Base-by-base conservation (phyloP, 1,139 yeast genomes). In the Sugiyamaella paludigena region DNA sequence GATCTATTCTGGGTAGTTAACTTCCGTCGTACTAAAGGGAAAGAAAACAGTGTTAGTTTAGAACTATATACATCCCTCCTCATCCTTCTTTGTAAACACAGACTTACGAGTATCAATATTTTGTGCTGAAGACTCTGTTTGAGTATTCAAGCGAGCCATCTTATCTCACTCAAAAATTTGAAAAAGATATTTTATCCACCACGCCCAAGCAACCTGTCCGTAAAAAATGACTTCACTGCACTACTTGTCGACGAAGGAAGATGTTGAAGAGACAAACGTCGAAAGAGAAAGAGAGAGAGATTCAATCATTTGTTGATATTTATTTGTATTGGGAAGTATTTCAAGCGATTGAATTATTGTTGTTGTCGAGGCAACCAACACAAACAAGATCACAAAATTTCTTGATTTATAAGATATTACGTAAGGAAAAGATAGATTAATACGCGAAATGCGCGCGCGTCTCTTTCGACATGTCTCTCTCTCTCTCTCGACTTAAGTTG, bases 1-100 rank as follows among this genome's bases (percentile, higher is more conserved):
- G 60, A 57, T 36, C 61, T 41, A 45, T 62, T 63, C 45, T 63
- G 66, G 12, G 59, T 55, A 11, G 54, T 57, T 31, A 58, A 54
- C 34, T 56, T 53, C 26, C 58, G 51, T 9, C 61, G 56, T 12
- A 59, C 50, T 45, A 12, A 27, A 19, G 24, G 5, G 5, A 19
- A 19, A 5, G 5, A 19, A 19, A 19, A 16, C 31, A n/a, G 16
- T 12, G 30, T 10, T 34, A 12, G 11, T 16, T 12, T n/a, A 10
- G 15, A 33, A 12, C 15, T 3, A 35, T 11, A 35, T 29, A n/a
- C n/a, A n/a, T n/a, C n/a, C n/a, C n/a, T n/a, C n/a, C n/a, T n/a
- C n/a, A n/a, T n/a, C n/a, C n/a, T n/a, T n/a, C n/a, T n/a, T n/a
- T n/a, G n/a, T n/a, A n/a, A n/a, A n/a, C n/a, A n/a, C n/a, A n/a